phyloP scores from a whole-genome alignment of 768 basidiomycete species.

The Serendipita vermifera region DNA sequence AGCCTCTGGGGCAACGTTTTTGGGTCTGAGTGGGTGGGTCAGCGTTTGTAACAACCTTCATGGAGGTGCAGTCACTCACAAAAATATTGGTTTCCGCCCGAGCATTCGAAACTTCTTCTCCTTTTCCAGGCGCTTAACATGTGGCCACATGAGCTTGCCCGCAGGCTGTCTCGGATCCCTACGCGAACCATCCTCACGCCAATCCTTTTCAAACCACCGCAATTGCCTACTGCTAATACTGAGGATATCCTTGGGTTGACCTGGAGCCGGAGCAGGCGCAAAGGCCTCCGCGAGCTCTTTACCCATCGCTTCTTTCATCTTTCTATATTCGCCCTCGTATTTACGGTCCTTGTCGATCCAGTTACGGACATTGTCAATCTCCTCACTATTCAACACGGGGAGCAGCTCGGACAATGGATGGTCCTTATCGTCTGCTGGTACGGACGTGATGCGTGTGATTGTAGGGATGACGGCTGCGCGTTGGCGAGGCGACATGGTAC shows the following conservation, averaged over 20 bases:
- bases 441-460: conserved; percentile 45
- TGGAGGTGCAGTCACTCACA: conserved; percentile 14
- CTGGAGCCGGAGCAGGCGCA: conserved; percentile 18
- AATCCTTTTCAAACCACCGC: conserved; percentile 57
- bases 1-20: conserved; percentile 41
- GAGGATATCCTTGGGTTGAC: not conserved
- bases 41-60: conserved; percentile 10
- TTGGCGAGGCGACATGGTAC: not conserved
- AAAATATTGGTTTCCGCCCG: conserved; percentile 30
- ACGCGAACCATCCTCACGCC: conserved; percentile 26
- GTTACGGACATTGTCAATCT: conserved; percentile 39
- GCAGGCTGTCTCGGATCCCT: conserved; percentile 23
- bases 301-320: conserved; percentile 14
- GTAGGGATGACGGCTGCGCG: conserved; percentile 34
- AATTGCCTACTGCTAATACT: conserved; percentile 33
- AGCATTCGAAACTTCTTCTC: conserved; percentile 35
- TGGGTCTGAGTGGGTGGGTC: conserved; percentile 34
- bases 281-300: conserved; percentile 12
- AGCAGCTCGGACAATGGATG: conserved; percentile 32
- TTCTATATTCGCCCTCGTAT: conserved; percentile 18
- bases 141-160: conserved; percentile 47
- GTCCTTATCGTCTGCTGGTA: conserved; percentile 46
- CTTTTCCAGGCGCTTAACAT: conserved; percentile 30
- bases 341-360: conserved; percentile 56
- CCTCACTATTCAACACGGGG: conserved; percentile 36